Evolutionary conservation across 441 rosid species (phyloP).

Genomic region (Geranium incanum): DNA sequence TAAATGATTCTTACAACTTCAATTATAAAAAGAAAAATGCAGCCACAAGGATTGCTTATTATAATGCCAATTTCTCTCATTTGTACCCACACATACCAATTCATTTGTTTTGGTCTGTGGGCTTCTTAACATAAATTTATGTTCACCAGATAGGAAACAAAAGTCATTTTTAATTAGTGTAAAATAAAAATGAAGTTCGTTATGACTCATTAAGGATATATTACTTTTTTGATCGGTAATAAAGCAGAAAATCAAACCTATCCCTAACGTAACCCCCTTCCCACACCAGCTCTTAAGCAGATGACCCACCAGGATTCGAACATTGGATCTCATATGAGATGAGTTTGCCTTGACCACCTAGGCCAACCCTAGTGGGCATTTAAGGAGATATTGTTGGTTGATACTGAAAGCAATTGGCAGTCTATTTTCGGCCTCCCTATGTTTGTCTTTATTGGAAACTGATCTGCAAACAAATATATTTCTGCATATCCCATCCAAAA

Average conservation of each 20-base stretch:
- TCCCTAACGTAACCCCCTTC: too few relatives aligned
- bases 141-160: neutral
- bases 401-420: neutral
- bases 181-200: neutral
- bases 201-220: neutral
- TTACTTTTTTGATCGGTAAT: too few relatives aligned
- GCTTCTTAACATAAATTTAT: conserved; percentile 2
- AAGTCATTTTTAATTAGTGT: neutral
- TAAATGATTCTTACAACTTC: neutral
- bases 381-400: neutral
- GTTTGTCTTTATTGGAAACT: neutral
- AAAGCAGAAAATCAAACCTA: too few relatives aligned
- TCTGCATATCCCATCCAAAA: neutral
- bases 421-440: neutral
- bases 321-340: too few relatives aligned
- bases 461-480: neutral
- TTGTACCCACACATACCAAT: neutral
- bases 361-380: too few relatives aligned
- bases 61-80: conserved; percentile 7
- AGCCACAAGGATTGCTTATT: neutral
- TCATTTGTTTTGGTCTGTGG: neutral
- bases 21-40: neutral
- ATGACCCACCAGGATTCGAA: too few relatives aligned
- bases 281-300: too few relatives aligned
- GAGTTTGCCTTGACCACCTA: too few relatives aligned